phyloP scores from a whole-genome alignment of 352 stramenopile genomes.

The Phytophthora agathidicida region DNA sequence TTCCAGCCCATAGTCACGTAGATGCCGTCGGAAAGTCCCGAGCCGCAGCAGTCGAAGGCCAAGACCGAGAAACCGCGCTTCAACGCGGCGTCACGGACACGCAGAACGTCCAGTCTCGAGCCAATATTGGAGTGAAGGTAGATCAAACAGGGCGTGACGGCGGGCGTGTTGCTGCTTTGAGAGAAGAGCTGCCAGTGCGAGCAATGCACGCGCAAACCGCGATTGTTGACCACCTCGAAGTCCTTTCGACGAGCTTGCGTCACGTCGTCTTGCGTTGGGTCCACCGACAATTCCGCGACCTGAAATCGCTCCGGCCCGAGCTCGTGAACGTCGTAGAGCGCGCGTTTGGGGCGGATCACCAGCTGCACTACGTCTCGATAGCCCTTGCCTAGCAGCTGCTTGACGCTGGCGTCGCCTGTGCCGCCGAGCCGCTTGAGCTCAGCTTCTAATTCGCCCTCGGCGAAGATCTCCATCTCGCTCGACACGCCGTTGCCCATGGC shows the following conservation, averaged over 20 bases:
- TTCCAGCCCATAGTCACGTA: slow-evolving; percentile 91
- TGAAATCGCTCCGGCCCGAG: slow-evolving; percentile 61
- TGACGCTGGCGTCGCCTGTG: slow-evolving; percentile 71
- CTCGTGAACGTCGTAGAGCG: slow-evolving; percentile 51
- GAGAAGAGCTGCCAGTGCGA: slow-evolving; percentile 79
- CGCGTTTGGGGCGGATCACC: slow-evolving; percentile 75
- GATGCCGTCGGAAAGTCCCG: slow-evolving; percentile 74
- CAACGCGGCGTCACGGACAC: slow-evolving; percentile 68
- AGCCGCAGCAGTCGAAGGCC: slow-evolving; percentile 85
- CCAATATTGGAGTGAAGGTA: slow-evolving; percentile 89
- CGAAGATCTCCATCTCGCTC: slow-evolving; percentile 84
- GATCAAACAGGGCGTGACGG: slow-evolving; percentile 59
- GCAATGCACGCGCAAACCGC: slow-evolving; percentile 65
- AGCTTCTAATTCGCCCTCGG: slow-evolving; percentile 74
- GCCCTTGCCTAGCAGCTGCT: slow-evolving; percentile 72
- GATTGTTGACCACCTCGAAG: slow-evolving; percentile 76
- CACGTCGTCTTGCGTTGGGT: slow-evolving; percentile 13
- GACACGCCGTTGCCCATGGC: slow-evolving; percentile 80
- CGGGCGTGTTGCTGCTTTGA: slow-evolving; percentile 13
- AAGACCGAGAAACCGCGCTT: slow-evolving; percentile 78
- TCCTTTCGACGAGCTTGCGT: slow-evolving; percentile 50
- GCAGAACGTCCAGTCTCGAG: slow-evolving; percentile 69
- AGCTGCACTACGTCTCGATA: slow-evolving; percentile 81
- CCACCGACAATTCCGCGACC: slow-evolving; percentile 35
- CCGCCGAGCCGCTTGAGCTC: slow-evolving; percentile 72